Base-by-base conservation (phyloP, 108 stramenopile genomes). In the Poteriospumella lacustris region DNA sequence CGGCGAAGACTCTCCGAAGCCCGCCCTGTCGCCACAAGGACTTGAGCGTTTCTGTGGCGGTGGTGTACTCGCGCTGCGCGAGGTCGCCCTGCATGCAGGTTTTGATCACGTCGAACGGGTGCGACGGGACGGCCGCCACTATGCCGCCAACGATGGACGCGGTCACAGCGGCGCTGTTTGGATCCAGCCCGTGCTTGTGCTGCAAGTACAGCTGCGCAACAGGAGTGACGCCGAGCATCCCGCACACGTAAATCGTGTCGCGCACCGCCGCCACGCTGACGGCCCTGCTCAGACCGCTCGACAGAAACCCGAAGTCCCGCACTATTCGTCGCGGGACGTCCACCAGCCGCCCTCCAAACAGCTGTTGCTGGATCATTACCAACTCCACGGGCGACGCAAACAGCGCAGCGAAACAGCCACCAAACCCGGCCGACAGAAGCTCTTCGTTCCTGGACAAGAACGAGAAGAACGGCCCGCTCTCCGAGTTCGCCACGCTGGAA, bases 331-430 rank as follows among this genome's bases (percentile, higher is more conserved):
- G 79, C 26, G 91, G 12, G 0, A 90, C 91, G 12, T 77, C 75
- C 15, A 86, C 43, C 0, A 77, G 84, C 3, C 76, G 60, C 24
- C 89, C 89, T 58, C 95, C 95, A 84, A 90, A 94, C 68, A 90
- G 90, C 78, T 96, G 95, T 78, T 96, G 95, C 75, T 96, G 95
- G 79, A 96, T 94, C 95, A 96, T 96, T 79, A 94, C 85, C 3
- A 96, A 86, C 78, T 96, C 95, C 59, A 96, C 77, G 5, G 95
- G 95, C 75, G 87, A 89, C 28, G 90, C 92, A 0, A 90, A 90
- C 33, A 92, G 43, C n/a, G 91, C 95, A 64, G 85, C 83, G 1
- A 89, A 69, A 40, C 89, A 83, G 38, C 95, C 95, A 34, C 93
- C 95, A 39, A 68, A 81, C 39, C 92, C 82, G 40, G 77, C 59